Base-by-base conservation (phyloP, 2,329 filamentous ascomycete species). In the Ophiostoma pallidulum region DNA sequence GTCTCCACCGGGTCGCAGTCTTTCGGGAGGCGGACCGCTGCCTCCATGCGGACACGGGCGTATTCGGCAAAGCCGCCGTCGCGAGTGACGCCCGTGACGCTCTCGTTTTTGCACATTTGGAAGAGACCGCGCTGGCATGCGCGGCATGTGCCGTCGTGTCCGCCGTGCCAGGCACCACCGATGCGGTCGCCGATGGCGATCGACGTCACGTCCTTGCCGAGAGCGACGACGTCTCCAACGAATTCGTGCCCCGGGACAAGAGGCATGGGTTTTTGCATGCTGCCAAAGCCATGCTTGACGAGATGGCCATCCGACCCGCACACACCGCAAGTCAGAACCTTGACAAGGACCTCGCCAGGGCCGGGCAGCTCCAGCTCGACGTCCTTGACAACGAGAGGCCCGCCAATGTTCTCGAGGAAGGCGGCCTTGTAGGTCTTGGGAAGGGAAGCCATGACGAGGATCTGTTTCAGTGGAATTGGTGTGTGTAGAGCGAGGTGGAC, bases 31-130 rank as follows among this genome's bases (percentile, higher is more conserved):
- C 67, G 67, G 2, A 80, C 79, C 0, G 70, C 71, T 12, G 80
- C 80, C 62, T 84, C 80, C 5, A 70, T 66, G 35, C 77, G 71
- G 20, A 85, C 68, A 0, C 74, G 65, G 6, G 71, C 72, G 61
- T 83, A 85, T 62, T 85, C 74, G 7, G 77, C 77, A 54, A 73
- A 88, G 31, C 85, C 86, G 43, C 86, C 86, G 53, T 84, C 72
- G 33, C 66, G 67, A 3, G 67, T 76, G 5, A 84, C 72, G 12
- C 86, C 85, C 60, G 86, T 89, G 58, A 87, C 60, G 0, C 63
- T 60, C 41, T 60, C 65, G 54, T 81, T 76, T 19, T 77, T 69
- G 63, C 86, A 90, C 64, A 82, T 80, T 61, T 89, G 82, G 66
- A 77, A 85, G 20, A 75, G 61, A 2, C 77, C 78, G 14, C 76